Percentiles rank a stretch among this genome's conserved stretches.
Evolutionary conservation across 163 green algal genomes (phyloP).

Genomic region (Chlorella variabilis): DNA sequence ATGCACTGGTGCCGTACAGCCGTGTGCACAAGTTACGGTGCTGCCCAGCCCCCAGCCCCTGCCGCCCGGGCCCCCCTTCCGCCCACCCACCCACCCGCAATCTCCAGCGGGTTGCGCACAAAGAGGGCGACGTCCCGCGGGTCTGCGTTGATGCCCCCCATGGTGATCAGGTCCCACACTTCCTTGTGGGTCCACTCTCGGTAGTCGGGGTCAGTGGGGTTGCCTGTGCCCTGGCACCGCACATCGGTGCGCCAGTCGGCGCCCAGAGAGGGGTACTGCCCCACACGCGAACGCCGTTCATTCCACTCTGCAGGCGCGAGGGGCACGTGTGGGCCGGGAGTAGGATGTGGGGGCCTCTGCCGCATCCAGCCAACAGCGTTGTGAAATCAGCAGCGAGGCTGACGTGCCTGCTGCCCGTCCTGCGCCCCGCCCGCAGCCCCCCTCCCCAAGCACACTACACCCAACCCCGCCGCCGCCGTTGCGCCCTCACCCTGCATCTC

Average conservation of each 20-base stretch:
- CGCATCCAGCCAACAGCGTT: too few relatives aligned
- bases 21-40: too few relatives aligned
- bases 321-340: too few relatives aligned
- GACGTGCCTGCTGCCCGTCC: too few relatives aligned
- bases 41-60: not conserved
- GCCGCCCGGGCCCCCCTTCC: not conserved
- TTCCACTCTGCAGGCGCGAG: slow-evolving; percentile 28
- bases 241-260: slow-evolving; percentile 48
- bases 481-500: slow-evolving; percentile 30
- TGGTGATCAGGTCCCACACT: slow-evolving; percentile 57
- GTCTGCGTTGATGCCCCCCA: slow-evolving; percentile 38
- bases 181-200: slow-evolving; percentile 49
- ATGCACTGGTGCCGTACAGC: too few relatives aligned
- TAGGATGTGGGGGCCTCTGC: too few relatives aligned
- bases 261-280: slow-evolving; percentile 19
- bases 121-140: slow-evolving; percentile 42
- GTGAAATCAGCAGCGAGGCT: too few relatives aligned
- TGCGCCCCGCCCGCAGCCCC: too few relatives aligned
- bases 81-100: slow-evolving; percentile 3
- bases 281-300: not conserved
- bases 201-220: slow-evolving; percentile 36
- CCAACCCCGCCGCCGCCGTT: too few relatives aligned
- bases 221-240: slow-evolving; percentile 24
- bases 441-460: not conserved
- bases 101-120: slow-evolving; percentile 25